Evolutionary conservation across 2,329 filamentous ascomycete genomes (phyloP), one percentile per base, ranked within the genome.

Genomic region (Cordyceps cateniannulata): DNA sequence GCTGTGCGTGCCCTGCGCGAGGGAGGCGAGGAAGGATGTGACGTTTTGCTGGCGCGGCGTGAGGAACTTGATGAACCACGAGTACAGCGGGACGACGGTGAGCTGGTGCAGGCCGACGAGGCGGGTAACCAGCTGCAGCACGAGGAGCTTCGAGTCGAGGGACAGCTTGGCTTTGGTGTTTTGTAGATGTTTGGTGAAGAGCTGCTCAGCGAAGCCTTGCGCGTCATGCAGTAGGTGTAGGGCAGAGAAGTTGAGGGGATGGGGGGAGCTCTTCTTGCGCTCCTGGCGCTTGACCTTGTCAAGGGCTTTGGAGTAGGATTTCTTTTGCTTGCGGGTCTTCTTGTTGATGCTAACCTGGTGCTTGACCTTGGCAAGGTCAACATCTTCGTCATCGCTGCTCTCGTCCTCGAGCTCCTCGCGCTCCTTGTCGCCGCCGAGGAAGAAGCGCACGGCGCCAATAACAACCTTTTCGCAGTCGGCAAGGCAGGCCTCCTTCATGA

Each of bases 371-470:
- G 82, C 85, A 66, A 99, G 83, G 71, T 98, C 92, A 18, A 85
- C 77, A 12, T 35, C 32, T 1, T 86, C 84, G 47, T 96, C 91
- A 66, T 91, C 90, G 69, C 89, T 93, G 74, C 86, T 91, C 65
- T 96, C 91, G 64, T 98, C 93, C 60, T 96, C 91, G 55, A 91
- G 80, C 68, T 97, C 93, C 72, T 99, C 95, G 66, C 93, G 85
- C 75, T 98, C 95, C 74, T 96, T 93, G 73, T 99, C 95, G 38
- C 93, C 93, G 25, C 95, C 95, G 1, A 99, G 81, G 78, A 99
- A 99, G 79, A 98, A 99, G 25, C 91, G 85, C 16, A 96, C 90
- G 49, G 91, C 93, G 18, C 92, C 91, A 6, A 89, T 80, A 27
- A 95, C 85, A 3, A 98, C 92, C 76, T 99, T 99, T 68, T 96